Base-by-base conservation (phyloP, 2,329 filamentous ascomycete species). In the Simplicillium aogashimaense region DNA sequence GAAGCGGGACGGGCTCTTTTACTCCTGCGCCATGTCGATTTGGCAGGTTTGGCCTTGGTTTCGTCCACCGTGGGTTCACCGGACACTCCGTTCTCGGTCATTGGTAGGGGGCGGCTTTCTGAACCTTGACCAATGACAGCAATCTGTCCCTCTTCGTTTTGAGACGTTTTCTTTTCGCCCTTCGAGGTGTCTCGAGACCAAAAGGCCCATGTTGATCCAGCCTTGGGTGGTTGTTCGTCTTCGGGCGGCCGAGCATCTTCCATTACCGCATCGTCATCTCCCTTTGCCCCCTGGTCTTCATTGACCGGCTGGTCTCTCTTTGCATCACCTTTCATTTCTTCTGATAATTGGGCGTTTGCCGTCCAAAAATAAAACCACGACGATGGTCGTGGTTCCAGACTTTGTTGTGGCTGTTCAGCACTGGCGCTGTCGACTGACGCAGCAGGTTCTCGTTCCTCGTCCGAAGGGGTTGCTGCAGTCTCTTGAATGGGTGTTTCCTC, bases 151-250 rank as follows among this genome's bases (percentile, higher is more conserved):
- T 57, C 53, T 50, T 68, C 74, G 29, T 53, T 63, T 2, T 45
- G 42, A 2, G 53, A 29, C 10, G 53, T 40, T 37, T 61, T 63
- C 1, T 51, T 54, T 3, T 50, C 51, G 9, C 57, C 48, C 32
- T 60, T 64, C 7, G 63, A 55, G 2, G 67, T 59, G 47, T 81
- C 78, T 35, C 71, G 75, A 12, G 81, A 86, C 84, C 84, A 90
- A 48, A 90, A 89, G 0, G 81, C 84, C 85, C 85, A 90, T 0
- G 81, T 84, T 1, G 83, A 83, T 11, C 74, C 75, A 14, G 68
- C 65, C 13, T 70, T 64, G 5, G 69, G 69, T n/a, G 59, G 52
- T 2, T 61, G 51, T 8, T 54, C 51, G 41, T 60, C 45, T 28
- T 50, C 55, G 41, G 56, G 52, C 12, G 55, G 40, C 12, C 57